phyloP scores from a whole-genome alignment of 805 yeast genomes.

The Suhomyces faveliae region DNA sequence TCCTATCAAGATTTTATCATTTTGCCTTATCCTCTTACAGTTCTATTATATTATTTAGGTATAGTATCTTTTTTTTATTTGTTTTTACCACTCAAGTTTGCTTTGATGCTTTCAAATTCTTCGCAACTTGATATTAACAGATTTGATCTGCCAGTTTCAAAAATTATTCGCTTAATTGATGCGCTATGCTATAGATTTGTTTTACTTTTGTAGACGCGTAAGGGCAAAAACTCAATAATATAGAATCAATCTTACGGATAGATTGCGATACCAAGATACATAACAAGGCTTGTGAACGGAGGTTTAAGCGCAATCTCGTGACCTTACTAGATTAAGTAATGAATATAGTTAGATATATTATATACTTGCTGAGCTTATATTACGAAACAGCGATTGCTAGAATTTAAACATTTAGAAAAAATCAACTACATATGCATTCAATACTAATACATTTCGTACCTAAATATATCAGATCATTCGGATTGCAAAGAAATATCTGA shows the following conservation, averaged over 20 bases:
- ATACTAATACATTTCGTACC: not conserved
- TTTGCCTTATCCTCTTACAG: constrained; percentile 6
- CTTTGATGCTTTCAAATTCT: not conserved
- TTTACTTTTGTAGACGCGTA: not conserved
- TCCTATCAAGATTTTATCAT: not conserved
- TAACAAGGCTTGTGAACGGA: not conserved
- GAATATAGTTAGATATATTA: not conserved
- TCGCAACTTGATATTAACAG: not conserved
- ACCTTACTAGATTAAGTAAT: not conserved
- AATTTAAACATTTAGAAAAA: not conserved
- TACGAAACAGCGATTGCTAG: too few relatives aligned
- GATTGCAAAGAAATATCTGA: not conserved
- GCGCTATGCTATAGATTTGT: not conserved
- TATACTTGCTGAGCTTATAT: too few relatives aligned
- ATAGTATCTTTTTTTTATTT: not conserved
- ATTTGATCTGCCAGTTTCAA: not conserved
- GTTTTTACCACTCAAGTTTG: not conserved
- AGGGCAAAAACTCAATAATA: not conserved
- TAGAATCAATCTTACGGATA: not conserved
- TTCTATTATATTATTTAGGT: constrained; percentile 6
- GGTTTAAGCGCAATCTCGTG: not conserved
- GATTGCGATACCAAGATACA: not conserved
- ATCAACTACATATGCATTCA: not conserved
- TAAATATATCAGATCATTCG: not conserved
- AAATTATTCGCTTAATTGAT: not conserved